A percentile compares a stretch with the other conserved stretches of the same genome.
phyloP scores from a whole-genome alignment of 2,329 filamentous ascomycete genomes.

The Aspergillus pseudonomiae region DNA sequence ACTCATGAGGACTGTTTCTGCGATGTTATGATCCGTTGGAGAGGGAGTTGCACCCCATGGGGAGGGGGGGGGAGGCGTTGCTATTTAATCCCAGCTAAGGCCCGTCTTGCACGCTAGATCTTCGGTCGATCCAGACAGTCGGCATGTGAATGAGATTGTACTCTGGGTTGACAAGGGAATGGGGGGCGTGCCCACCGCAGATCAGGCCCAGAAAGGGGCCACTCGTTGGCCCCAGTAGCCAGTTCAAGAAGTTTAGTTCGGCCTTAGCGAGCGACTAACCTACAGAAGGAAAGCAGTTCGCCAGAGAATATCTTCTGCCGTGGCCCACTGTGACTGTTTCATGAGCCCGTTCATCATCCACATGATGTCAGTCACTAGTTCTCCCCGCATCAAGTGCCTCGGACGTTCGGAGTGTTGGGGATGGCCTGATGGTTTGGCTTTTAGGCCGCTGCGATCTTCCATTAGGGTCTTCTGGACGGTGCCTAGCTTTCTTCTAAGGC shows the following conservation, averaged over 20 bases:
- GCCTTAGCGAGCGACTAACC: background rate
- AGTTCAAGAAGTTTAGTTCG: background rate
- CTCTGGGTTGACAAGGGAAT: background rate
- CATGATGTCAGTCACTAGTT: background rate
- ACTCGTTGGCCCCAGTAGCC: background rate
- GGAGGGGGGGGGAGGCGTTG: slow-evolving; percentile 11
- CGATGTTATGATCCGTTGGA: slow-evolving; percentile 33
- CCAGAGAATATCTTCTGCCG: background rate
- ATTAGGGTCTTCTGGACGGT: background rate
- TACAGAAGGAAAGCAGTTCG: background rate
- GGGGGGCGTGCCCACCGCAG: background rate
- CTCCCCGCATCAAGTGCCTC: background rate
- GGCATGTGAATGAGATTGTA: slow-evolving; percentile 5
- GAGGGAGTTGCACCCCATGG: slow-evolving; percentile 46
- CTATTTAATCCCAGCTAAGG: background rate
- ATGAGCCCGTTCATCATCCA: background rate
- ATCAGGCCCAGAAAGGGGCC: background rate
- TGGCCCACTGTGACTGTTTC: background rate
- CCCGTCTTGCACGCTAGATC: background rate
- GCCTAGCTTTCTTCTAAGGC: background rate
- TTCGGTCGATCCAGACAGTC: background rate
- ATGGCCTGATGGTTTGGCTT: background rate
- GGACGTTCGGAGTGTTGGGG: background rate
- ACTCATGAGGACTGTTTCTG: slow-evolving; percentile 14
- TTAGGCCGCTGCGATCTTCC: background rate